Base-by-base conservation (phyloP, 2,329 filamentous ascomycete species). In the Dothideomycetes sp. region DNA sequence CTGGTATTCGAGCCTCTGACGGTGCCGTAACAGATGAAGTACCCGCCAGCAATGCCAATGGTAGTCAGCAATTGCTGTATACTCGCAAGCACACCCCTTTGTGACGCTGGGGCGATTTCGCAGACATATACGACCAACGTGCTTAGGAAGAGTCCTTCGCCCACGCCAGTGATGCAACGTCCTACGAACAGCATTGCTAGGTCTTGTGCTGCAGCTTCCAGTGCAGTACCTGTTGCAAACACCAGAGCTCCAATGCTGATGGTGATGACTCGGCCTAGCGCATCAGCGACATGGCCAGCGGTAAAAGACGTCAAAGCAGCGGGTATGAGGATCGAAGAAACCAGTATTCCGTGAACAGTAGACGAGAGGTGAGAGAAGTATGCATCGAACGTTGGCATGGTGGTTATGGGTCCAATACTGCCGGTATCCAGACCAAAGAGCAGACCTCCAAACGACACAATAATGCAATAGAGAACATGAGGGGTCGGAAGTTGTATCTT, bases 11-110 rank as follows among this genome's bases (percentile, higher is more conserved):
- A 61, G 1, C 57, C 50, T 1, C 58, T 50, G 0, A 69, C 62
- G 13, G 67, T 71, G 9, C 71, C 74, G 47, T 79, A 80, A 53
- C 73, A 78, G 11, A 65, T 68, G 49, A 81, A 80, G 47, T 75
- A 80, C 0, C 76, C 77, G 0, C 63, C 35, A 8, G 68, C 68
- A 3, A 79, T 68, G 12, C 68, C 65, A n/a, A 64, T 69, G 2
- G 65, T 68, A 3, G 36, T 38, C 12, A 47, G 34, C 3, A 53
- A 33, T 18, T 51, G 49, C 9, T 47, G 49, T 7, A 45, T 35
- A 13, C 45, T 41, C 4, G 44, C 45, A 10, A 53, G 33, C 16
- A 44, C 45, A 5, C 49, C 48, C 6, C 69, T 63, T 8, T 73
- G 62, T 5, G 68, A 69, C 68, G 1, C 65, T 51, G 9, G 69